Conservation (phyloP, 768 basidiomycete species). For the Auricularia sp. region DNA sequence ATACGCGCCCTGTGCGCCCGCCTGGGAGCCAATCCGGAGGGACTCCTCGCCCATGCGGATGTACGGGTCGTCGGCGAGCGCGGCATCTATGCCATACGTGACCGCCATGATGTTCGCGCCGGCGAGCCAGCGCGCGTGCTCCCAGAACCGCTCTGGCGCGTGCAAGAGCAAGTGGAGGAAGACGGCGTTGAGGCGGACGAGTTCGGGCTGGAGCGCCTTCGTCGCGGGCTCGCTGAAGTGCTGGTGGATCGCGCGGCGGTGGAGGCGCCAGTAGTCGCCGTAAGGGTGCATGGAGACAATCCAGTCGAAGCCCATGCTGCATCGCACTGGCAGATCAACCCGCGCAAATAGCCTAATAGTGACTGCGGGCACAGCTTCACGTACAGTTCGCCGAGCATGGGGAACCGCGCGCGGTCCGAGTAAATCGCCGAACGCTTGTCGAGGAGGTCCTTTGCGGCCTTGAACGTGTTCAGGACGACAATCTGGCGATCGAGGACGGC, state of each 20-base stretch:
- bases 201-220: too few species aligned
- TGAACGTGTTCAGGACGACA: conserved; percentile 19
- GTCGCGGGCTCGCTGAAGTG: too few species aligned
- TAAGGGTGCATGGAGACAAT: too few species aligned
- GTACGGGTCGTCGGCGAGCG: conserved; percentile 22
- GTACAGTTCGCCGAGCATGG: conserved; percentile 11
- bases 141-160: too few species aligned
- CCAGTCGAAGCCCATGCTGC: too few species aligned
- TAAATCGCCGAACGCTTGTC: conserved; percentile 19
- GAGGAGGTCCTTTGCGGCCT: conserved; percentile 18
- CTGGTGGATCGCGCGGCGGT: too few species aligned
- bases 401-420: conserved; percentile 11
- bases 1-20: too few species aligned
- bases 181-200: too few species aligned
- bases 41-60: conserved; percentile 19
- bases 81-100: conserved; percentile 27
- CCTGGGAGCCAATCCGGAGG: conserved; percentile 1
- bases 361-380: not conserved
- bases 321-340: not conserved
- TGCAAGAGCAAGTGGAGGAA: too few species aligned
- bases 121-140: conserved; percentile 13
- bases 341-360: too few species aligned
- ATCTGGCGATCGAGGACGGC: not conserved
- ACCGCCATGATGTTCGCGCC: conserved; percentile 24
- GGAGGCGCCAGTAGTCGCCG: too few species aligned